Evolutionary conservation across 75 land plant species (phyloP), one percentile per base, ranked within the genome.

Genomic region (Cunninghamia lanceolata): DNA sequence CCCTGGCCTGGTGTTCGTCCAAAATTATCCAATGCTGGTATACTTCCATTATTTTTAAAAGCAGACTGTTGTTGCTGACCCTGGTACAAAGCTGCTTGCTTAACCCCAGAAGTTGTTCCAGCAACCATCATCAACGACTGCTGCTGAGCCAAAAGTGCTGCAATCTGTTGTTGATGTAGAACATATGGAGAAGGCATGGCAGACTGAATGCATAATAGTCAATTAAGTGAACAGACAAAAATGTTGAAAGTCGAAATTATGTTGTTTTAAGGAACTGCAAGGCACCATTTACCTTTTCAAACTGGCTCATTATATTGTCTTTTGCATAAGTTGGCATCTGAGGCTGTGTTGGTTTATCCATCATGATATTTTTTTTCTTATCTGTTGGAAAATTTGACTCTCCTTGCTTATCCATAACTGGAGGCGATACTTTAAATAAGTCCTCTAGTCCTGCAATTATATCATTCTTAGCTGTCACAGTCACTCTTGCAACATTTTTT

Each of bases 301-400:
- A 97, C 56, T 96, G 98, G 73, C 95, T 93, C 90, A 97, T 93
- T 32, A 97, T 97, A 85, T 96, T 94, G 89, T 66, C 92, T 78
- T 94, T 96, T 19, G 91, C 92, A 89, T 95, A 93, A 71, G 89
- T 89, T 28, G 43, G 34, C 30, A 91, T 90, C 88, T 89, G 88
- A 21, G 90, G 83, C 74, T 94, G 93, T 15, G 87, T 46, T 74
- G 90, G 71, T 63, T 86, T 87, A 54, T 79, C 66, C 34, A 87
- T 56, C 30, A 89, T 10, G 14, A 80, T 80, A 80, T 42, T 50
- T 30, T 88, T 86, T 45, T 86, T 86, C 30, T 84, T 87, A 83
- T 91, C 89, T 40, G 84, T 89, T 25, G 38, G 68, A 45, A 86
- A 86, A 87, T 83, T 88, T 75, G 63, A 73, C 73, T 91, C 86